Conservation (phyloP, 83 land plant genomes). For the Picea mariana region DNA sequence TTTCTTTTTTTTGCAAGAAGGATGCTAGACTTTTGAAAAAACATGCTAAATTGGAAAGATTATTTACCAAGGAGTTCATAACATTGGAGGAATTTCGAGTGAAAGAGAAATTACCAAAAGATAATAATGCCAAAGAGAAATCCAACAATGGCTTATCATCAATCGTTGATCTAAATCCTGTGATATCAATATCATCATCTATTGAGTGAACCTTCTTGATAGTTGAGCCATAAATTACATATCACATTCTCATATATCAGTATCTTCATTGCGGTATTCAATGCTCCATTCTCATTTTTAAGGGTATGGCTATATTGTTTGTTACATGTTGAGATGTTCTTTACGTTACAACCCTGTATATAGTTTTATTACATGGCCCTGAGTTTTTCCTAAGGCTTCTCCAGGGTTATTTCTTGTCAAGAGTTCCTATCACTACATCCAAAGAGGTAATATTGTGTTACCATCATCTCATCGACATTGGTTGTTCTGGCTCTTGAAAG, state of each 20-base stretch:
- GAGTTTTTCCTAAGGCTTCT: slow-evolving; percentile 9
- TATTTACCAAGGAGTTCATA: slow-evolving; percentile 72
- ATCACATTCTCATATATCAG: neutral
- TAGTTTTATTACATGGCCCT: slow-evolving; percentile 6
- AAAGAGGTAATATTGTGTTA: slow-evolving; percentile 2
- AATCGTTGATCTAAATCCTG: neutral
- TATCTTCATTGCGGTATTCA: neutral
- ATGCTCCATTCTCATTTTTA: slow-evolving; percentile 4
- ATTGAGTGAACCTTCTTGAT: neutral
- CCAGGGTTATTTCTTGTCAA: slow-evolving; percentile 13
- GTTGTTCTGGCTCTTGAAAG: neutral
- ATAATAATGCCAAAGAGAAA: slow-evolving; percentile 2
- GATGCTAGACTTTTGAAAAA: slow-evolving; percentile 51
- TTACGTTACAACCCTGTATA: neutral
- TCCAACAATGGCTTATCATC: neutral
- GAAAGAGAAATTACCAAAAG: slow-evolving; percentile 33
- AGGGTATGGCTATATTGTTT: neutral
- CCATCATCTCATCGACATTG: neutral
- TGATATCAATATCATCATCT: neutral
- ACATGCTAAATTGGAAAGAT: slow-evolving; percentile 81
- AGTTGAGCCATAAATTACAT: neutral
- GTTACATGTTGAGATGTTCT: neutral
- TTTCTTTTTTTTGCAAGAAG: slow-evolving; percentile 72
- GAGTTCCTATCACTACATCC: neutral
- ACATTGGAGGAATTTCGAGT: slow-evolving; percentile 53